Base-by-base conservation (phyloP, 2,329 filamentous ascomycete genomes). In the Calonectria pteridis region DNA sequence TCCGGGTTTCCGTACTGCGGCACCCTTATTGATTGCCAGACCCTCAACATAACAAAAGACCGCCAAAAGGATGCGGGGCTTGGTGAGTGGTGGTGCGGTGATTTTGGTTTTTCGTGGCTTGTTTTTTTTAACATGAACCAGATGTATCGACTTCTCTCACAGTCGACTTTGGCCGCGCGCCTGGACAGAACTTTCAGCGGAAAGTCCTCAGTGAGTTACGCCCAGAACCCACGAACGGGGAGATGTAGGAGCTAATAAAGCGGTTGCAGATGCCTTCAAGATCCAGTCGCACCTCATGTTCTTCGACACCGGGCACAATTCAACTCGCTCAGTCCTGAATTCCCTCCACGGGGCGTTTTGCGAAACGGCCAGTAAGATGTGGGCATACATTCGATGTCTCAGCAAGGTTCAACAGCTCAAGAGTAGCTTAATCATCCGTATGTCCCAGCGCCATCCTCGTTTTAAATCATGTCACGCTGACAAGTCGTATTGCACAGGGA, bases 1-100 rank as follows among this genome's bases (percentile, higher is more conserved):
- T 71, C 79, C 3, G 77, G 77, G n/a, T 98, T 99, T 82, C 95
- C 96, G 0, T 99, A 98, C 84, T 98, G 97, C 81, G 97, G 97
- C 49, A 91, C 91, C 51, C 84, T 91, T 20, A 95, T 99, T 78
- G 87, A 98, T 81, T 94, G 92, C 23, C 85, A 85, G 66, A 95
- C 93, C 0, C 86, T 99, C 33, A 92, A 95, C 74, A 90, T 98
- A 62, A 89, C 87, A 79, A 95, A 94, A 81, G 92, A 95, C 79
- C 87, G 89, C 58, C 88, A 91, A 37, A 87, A 89, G 63, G 84
- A 84, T 75, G 88, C 85, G 71, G 85, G 84, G 76, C 85, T 83
- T 65, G 88, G 88, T 93, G 88, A 80, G 88, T 74, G 35, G 35
- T 16, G 6, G 50, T 10, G 5, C 9, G 1, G 13, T 51, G 28